A percentile compares a stretch with the other conserved stretches of the same genome.
phyloP scores from a whole-genome alignment of 1,284 basidiomycete genomes.

The Spongispora temasekensis region DNA sequence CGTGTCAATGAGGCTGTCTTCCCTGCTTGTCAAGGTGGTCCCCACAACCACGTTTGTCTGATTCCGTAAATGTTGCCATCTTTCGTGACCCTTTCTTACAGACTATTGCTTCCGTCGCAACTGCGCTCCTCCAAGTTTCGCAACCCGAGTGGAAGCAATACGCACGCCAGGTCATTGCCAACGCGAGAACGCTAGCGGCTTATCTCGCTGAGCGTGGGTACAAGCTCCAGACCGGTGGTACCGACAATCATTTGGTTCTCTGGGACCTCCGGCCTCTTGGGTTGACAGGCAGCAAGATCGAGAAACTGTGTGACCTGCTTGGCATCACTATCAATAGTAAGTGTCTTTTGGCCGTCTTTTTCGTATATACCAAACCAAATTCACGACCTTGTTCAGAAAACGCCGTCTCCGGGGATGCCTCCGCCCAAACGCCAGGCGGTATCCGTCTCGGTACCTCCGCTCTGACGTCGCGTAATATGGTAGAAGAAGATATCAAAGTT shows the following conservation, averaged over 20 bases:
- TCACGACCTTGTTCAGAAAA: conserved; percentile 65
- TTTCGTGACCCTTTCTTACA: conserved; percentile 31
- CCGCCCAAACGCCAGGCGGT: conserved; percentile 95
- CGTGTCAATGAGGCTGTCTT: conserved; percentile 98
- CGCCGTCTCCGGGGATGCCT: conserved; percentile 93
- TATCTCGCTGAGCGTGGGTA: conserved; percentile 80
- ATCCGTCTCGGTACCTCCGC: conserved; percentile 96
- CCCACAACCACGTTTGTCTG: conserved; percentile 93
- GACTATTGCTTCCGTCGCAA: conserved; percentile 96
- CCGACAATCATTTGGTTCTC: conserved; percentile 97
- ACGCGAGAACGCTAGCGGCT: conserved; percentile 76
- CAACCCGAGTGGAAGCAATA: conserved; percentile 92
- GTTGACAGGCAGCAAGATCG: conserved; percentile 96
- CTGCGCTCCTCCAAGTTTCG: conserved; percentile 91
- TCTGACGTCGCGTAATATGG: conserved; percentile 94
- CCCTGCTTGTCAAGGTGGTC: conserved; percentile 99
- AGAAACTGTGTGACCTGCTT: conserved; percentile 97
- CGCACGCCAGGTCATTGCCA: conserved; percentile 92
- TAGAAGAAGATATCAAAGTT: conserved; percentile 81
- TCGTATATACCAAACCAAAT: not conserved
- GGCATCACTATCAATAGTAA: conserved; percentile 95
- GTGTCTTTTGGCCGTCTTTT: conserved; percentile 40
- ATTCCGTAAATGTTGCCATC: not conserved
- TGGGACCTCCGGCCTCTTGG: conserved; percentile 97
- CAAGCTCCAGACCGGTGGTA: conserved; percentile 96